These are phyloP conservation scores for Cinnamomum chago DNA, from an alignment of 164 flowering plant genomes.

Conservation along the genomic window DNA sequence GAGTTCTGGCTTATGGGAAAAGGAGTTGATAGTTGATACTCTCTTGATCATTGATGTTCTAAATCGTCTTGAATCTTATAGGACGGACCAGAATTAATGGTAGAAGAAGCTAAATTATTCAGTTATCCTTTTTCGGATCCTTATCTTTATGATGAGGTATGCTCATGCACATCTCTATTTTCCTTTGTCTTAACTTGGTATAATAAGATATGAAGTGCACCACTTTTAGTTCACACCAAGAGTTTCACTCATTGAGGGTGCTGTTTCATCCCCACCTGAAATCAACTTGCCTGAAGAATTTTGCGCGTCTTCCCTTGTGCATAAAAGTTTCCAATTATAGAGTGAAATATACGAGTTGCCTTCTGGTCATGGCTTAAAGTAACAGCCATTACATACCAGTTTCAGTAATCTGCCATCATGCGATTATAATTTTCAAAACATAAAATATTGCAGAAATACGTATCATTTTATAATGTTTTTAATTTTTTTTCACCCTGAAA, in stretches of 20 bases:
- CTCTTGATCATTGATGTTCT: background rate
- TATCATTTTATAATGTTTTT: too few relatives aligned
- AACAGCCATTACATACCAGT: too few relatives aligned
- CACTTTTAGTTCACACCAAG: background rate
- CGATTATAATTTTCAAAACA: too few relatives aligned
- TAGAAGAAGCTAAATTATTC: conserved; percentile 78
- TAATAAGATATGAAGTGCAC: background rate
- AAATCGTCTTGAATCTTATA: conserved; percentile 24
- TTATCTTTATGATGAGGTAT: conserved; percentile 87
- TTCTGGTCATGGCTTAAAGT: too few relatives aligned
- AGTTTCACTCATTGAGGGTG: background rate
- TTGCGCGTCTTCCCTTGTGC: background rate
- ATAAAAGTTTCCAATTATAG: too few relatives aligned
- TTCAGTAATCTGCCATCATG: too few relatives aligned
- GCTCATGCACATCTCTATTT: background rate
- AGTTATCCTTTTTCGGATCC: conserved; percentile 93
- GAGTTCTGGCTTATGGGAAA: background rate
- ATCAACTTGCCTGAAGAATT: background rate
- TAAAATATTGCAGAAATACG: too few relatives aligned
- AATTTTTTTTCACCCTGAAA: too few relatives aligned
- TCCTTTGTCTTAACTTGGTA: background rate
- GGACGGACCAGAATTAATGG: conserved; percentile 95
- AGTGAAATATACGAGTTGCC: too few relatives aligned
- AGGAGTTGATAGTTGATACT: background rate
- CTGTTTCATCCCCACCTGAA: background rate